Percentiles rank a stretch among this genome's conserved stretches.
Evolutionary conservation across 1,284 basidiomycete species (phyloP).

Genomic region (Trametes versicolor): DNA sequence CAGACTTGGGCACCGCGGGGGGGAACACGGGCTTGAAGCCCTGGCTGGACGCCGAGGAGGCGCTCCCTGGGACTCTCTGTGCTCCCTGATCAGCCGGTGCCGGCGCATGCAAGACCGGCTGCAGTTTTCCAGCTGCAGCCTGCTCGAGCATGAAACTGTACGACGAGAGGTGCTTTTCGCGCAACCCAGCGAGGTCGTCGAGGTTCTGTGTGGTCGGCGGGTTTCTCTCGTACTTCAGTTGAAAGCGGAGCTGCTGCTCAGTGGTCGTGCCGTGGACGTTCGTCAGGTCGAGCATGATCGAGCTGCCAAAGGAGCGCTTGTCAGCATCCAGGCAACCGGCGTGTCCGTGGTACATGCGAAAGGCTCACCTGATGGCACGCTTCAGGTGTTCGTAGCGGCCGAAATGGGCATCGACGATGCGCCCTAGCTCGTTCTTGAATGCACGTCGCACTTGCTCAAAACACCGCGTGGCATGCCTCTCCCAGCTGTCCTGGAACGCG

Average conservation of each 20-base stretch:
- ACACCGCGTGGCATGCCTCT: constrained; percentile 47
- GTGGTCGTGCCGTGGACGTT: constrained; percentile 12
- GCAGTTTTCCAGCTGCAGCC: too few species aligned
- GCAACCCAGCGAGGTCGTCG: constrained; percentile 25
- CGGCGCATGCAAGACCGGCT: too few species aligned
- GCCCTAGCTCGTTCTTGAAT: constrained; percentile 38
- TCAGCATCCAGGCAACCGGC: not conserved
- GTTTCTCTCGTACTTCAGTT: constrained; percentile 29
- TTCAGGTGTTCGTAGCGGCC: constrained; percentile 43
- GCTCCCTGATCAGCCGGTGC: too few species aligned
- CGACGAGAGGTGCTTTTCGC: constrained; percentile 30
- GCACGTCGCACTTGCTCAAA: constrained; percentile 46
- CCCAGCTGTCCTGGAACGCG: constrained; percentile 53
- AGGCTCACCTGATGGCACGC: constrained; percentile 39
- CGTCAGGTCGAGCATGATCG: constrained; percentile 23
- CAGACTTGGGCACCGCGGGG: too few species aligned
- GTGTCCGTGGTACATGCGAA: not conserved
- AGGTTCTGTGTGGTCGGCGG: constrained; percentile 34
- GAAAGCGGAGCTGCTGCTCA: constrained; percentile 13
- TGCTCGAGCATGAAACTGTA: constrained; percentile 12
- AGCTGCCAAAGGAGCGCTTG: not conserved
- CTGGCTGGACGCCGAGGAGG: too few species aligned
- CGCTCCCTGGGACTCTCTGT: too few species aligned
- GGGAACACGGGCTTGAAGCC: too few species aligned
- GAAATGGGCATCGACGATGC: constrained; percentile 43